Evolutionary conservation across 2,329 filamentous ascomycete species (phyloP), one percentile per base, ranked within the genome.

Genomic region (Chrysoporthe puriensis): DNA sequence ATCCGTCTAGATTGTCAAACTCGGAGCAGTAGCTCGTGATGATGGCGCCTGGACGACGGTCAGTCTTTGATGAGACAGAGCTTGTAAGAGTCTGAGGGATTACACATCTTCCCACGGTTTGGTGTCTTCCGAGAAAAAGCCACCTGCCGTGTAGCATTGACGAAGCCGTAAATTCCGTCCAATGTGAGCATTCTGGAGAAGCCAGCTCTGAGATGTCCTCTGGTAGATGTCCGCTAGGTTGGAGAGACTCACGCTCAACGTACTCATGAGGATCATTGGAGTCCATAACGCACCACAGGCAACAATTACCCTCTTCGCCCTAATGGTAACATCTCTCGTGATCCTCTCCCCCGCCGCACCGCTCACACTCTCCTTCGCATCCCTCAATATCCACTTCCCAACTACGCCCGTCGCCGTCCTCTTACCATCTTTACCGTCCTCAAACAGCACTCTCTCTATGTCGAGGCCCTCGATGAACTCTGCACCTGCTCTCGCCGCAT

Each of bases 401-500:
- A 87, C 80, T 1, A 97, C 84, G 0, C 94, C 94, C 0, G 84
- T 85, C 0, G 92, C 92, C 4, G 83, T 84, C 71, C 84, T 86
- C 8, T 79, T 81, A 0, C 76, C 76, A 13, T 75, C 76, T 4
- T 75, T 75, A 16, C 85, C 81, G 32, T 89, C 86, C 54, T 57
- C 34, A 76, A 97, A 97, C 0, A 91, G 71, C 18, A 97, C 82
- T 69, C 85, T 85, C 14, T 92, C 86, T 0, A 89, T 91, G 26
- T 88, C 79, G 73, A 96, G 93, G 0, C 94, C 94, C 81, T 97
- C 93, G 67, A 96, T 86, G 75, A 97, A 97, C 71, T 86, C 83
- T 0, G 94, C 92, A 0, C 94, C 94, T 0, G 91, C 88, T 63
- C 85, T 84, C 0, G 90, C 91, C 2, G 95, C 94, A 73, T 94